Evolutionary conservation across 768 basidiomycete species (phyloP).

Genomic region (Amylocystis lapponica): DNA sequence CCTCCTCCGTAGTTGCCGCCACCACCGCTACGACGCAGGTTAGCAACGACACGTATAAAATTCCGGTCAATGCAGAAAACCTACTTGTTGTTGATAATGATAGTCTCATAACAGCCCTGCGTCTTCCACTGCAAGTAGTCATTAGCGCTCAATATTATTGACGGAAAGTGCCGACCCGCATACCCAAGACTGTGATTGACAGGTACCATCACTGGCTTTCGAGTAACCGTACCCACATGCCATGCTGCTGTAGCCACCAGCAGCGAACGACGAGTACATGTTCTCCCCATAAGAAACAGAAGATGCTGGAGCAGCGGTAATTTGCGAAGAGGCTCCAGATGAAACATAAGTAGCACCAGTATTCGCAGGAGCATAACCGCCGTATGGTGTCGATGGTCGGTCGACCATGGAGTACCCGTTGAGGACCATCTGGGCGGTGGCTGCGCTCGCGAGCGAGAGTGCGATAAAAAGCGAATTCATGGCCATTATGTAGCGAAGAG

Average conservation of each 20-base stretch:
- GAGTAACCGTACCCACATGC: slow-evolving; percentile 67
- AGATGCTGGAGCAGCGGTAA: slow-evolving; percentile 15
- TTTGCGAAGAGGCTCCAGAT: slow-evolving; percentile 19
- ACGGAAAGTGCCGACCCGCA: slow-evolving; percentile 23
- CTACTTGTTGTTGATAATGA: slow-evolving; percentile 45
- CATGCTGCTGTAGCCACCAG: slow-evolving; percentile 61
- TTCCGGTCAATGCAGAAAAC: slow-evolving; percentile 5
- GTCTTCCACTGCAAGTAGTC: slow-evolving; percentile 21
- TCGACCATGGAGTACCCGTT: slow-evolving; percentile 32
- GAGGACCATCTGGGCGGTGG: slow-evolving; percentile 48
- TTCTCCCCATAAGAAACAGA: slow-evolving; percentile 36
- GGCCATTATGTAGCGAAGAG: slow-evolving; percentile 37
- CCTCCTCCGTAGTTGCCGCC: slow-evolving; percentile 13
- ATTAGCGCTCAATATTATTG: slow-evolving; percentile 4
- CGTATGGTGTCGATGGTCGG: slow-evolving; percentile 10
- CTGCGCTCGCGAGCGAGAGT: slow-evolving; percentile 52
- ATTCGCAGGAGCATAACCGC: slow-evolving; percentile 22
- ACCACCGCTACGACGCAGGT: slow-evolving; percentile 13
- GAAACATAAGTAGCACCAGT: slow-evolving; percentile 21
- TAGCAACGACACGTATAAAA: background rate
- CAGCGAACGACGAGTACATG: slow-evolving; percentile 55
- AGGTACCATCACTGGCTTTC: slow-evolving; percentile 51
- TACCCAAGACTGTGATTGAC: slow-evolving; percentile 55
- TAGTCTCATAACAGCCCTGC: slow-evolving; percentile 55
- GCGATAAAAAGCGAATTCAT: slow-evolving; percentile 61